Evolutionary conservation across 306 rosid genomes (phyloP).

Genomic region (Cucurbita pepo): DNA sequence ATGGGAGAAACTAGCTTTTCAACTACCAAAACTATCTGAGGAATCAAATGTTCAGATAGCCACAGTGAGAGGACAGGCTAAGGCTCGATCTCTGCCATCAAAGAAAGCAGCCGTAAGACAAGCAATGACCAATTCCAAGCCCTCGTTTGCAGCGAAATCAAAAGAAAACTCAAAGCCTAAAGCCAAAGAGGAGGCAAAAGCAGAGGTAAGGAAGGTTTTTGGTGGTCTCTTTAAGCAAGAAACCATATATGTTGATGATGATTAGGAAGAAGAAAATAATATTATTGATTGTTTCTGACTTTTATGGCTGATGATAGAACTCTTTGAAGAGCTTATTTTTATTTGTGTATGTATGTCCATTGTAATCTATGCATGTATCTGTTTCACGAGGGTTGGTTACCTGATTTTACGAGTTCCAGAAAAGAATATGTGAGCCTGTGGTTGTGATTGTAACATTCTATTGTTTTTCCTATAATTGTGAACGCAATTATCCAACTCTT

Average conservation of each 20-base stretch:
- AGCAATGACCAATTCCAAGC: slow-evolving; percentile 18
- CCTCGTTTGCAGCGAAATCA: slow-evolving; percentile 11
- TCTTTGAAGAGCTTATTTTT: neutral
- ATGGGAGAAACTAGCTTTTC: slow-evolving; percentile 60
- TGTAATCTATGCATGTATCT: neutral
- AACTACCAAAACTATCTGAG: slow-evolving; percentile 33
- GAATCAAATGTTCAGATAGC: slow-evolving; percentile 55
- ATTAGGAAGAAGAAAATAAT: slow-evolving; percentile 16
- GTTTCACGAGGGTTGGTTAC: neutral
- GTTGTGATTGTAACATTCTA: neutral
- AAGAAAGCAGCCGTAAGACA: slow-evolving; percentile 46
- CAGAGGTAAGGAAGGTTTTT: slow-evolving; percentile 64
- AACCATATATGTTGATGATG: slow-evolving; percentile 84
- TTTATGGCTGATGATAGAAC: neutral
- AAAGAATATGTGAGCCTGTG: neutral
- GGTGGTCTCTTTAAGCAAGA: slow-evolving; percentile 91
- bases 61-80: slow-evolving; percentile 79
- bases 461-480: neutral
- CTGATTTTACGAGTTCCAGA: neutral
- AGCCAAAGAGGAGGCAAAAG: slow-evolving; percentile 19
- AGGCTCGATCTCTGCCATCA: slow-evolving; percentile 45
- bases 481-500: neutral
- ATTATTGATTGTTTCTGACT: neutral
- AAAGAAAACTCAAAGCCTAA: slow-evolving; percentile 28
- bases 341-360: neutral